Base-by-base conservation (phyloP, 1,284 basidiomycete species). In the Cystobasidiaceae sp. region DNA sequence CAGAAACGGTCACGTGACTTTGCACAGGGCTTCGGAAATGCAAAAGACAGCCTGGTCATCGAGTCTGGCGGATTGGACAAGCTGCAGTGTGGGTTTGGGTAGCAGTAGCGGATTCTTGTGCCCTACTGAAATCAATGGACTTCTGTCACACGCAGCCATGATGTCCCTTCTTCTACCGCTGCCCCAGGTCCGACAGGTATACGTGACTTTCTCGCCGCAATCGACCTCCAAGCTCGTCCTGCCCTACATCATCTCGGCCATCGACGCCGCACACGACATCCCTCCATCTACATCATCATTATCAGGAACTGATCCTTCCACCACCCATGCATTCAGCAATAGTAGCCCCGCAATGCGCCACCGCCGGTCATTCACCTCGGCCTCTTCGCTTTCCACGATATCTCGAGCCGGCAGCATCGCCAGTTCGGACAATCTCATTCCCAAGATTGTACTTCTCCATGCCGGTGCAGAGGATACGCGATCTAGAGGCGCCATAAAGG, bases 1-100 rank as follows among this genome's bases (percentile, higher is more conserved):
- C 60, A 62, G 60, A 30, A 25, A 3, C 30, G 32, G 21, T 48
- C 61, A 64, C 61, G 61, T 64, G 61, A 64, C 50, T 62, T 62
- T 28, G 49, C 34, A 48, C 33, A 64, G 21, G 61, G 51, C n/a
- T 56, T 64, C 21, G 34, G 41, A 41, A 28, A 39, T 43, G 25
- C 27, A n/a, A 48, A 55, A 43, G 51, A 64, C 19, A 43, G 32
- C 11, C 43, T 64, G 13, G 19, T 64, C 4, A 39, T 49, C 8
- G 61, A 55, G 51, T 46, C 51, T 8, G 52, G 51, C 7, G 52
- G 51, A 23, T 21, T 27, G 23, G 9, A 64, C 2, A 64, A 55
- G 43, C 32, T 56, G 9, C 32, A 55, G 19, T 41, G 61, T 63
- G 17, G 46, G 50, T 21, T 13, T 37, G 4, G 13, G 27, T 4